Evolutionary conservation across 805 yeast species (phyloP), one percentile per base, ranked within the genome.

Genomic region (Naumovozyma dairenensis): DNA sequence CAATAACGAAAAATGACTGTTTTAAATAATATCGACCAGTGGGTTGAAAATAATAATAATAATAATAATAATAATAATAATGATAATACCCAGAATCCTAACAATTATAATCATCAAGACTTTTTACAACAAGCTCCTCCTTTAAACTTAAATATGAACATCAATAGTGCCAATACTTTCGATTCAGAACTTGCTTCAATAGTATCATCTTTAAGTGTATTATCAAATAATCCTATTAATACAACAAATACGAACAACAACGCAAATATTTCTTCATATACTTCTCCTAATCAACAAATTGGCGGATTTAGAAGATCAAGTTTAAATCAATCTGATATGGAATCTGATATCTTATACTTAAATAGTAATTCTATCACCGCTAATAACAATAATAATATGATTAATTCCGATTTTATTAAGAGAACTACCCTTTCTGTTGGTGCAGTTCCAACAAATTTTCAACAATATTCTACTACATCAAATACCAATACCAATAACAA

Each of bases 121-220:
- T n/a, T n/a, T n/a, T n/a, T n/a, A n/a, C n/a, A n/a, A n/a, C n/a
- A n/a, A n/a, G n/a, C n/a, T n/a, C n/a, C n/a, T n/a, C n/a, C n/a
- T n/a, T n/a, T n/a, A n/a, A n/a, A n/a, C n/a, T n/a, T n/a, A n/a
- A 28, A 26, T 21, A 32, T 6, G 14, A 29, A 19, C 22, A 33
- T 9, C 29, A 25, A 36, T 21, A 28, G 24, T 18, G 21, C 27
- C 18, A 40, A 44, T 32, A 38, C 45, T 19, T 45, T 57, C 43
- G 56, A 55, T 38, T 46, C 55, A 14, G 60, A 57, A 35, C 37
- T 57, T 28, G 58, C 57, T 10, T 55, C 59, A 26, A 58, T 57
- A 22, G 60, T 59, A 4, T 53, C 62, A 6, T 57, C 63, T n/a
- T 40, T 59, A 30, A 55, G 60, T 33, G 60, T 59, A 12, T 44